Base-by-base conservation (phyloP, 805 yeast genomes). In the Kluyveromyces lactis region DNA sequence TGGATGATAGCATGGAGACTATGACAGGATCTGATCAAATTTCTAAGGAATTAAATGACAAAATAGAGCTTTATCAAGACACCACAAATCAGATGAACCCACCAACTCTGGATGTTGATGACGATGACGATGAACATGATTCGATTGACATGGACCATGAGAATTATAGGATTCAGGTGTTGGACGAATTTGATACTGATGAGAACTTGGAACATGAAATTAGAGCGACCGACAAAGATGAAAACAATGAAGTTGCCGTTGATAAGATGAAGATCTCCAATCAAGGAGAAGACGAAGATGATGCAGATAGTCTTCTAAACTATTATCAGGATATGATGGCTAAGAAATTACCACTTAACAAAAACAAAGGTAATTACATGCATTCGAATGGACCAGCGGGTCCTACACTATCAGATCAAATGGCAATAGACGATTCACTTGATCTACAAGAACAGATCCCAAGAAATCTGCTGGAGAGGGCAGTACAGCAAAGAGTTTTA, bases 351-450 rank as follows among this genome's bases (percentile, higher is more conserved):
- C 30, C 37, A 27, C 30, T n/a, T 6, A 15, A 15, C 16, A 27
- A 11, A 27, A 26, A 26, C n/a, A 26, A 26, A 15, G 21, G 24
- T 10, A 9, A 15, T 12, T 34, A 34, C 30, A 13, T 34, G n/a
- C 29, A 34, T 24, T 34, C 37, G 12, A 34, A 26, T 26, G 30
- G 21, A 10, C 18, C 4, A 17, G 3, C 29, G 17, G 43, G 41
- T 40, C 30, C 24, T 6, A 21, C 9, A 21, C 9, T 49, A 26
- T 33, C 48, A 41, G 49, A 47, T 40, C 47, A 46, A 29, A 47
- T 50, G 50, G 50, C 52, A 3, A 46, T 50, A 21, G 54, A 46
- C 37, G 52, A 50, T 37, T 43, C 51, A 38, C 39, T 45, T 38
- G 44, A 42, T 36, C 28, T 42, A 28, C 43, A 41, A 31, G 45